phyloP scores from a whole-genome alignment of 495 filamentous ascomycete genomes.

The Penicillium salamii region DNA sequence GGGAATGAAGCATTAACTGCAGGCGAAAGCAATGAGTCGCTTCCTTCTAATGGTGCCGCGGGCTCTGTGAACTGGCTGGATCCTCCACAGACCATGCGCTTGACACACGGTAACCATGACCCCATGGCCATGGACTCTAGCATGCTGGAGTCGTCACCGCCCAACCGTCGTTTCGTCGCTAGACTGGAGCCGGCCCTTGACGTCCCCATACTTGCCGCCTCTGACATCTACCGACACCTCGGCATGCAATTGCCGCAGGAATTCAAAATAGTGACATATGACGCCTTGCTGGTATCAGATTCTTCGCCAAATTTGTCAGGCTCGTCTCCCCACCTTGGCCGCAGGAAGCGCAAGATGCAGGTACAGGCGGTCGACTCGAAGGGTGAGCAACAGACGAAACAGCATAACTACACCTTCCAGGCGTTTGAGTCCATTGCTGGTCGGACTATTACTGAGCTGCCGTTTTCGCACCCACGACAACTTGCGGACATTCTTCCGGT shows the following conservation, averaged over 20 bases:
- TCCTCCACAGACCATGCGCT: constrained; percentile 46
- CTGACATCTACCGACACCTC: constrained; percentile 65
- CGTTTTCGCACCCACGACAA: constrained; percentile 85
- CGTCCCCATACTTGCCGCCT: constrained; percentile 63
- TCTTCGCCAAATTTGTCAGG: constrained; percentile 25
- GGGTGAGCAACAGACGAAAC: constrained; percentile 40
- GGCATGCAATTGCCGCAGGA: constrained; percentile 54
- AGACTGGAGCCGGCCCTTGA: constrained; percentile 81
- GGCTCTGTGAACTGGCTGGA: constrained; percentile 47
- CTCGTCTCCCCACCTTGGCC: constrained; percentile 22
- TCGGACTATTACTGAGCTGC: constrained; percentile 63
- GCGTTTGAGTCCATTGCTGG: constrained; percentile 69
- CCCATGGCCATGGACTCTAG: constrained; percentile 46
- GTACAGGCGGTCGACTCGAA: constrained; percentile 35
- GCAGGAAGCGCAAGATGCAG: constrained; percentile 32
- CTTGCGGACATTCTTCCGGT: constrained; percentile 72
- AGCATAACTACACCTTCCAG: constrained; percentile 67
- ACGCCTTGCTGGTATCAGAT: constrained; percentile 61
- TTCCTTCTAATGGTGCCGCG: constrained; percentile 17
- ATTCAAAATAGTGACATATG: constrained; percentile 59
- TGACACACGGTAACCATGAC: constrained; percentile 35
- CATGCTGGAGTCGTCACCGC: constrained; percentile 48
- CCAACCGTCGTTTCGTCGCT: constrained; percentile 78
- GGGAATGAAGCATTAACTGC: constrained; percentile 31
- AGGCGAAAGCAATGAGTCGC: constrained; percentile 21